These are phyloP conservation scores for Backusella australiensis DNA, from an alignment of 192 early-diverging fungal genomes.

Conservation along the genomic window DNA sequence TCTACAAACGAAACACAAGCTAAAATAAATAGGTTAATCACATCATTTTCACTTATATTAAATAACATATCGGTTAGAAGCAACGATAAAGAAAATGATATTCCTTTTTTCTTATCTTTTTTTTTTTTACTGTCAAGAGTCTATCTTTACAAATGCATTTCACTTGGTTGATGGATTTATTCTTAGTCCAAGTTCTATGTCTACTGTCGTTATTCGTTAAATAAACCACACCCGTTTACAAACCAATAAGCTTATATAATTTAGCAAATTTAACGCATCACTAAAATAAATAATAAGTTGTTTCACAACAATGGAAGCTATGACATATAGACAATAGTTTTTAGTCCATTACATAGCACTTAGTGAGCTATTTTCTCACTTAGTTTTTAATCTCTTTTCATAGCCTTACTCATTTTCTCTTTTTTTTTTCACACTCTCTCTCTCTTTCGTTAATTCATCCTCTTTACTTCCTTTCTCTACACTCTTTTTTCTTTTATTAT, in stretches of 20 bases:
- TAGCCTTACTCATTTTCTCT: background rate
- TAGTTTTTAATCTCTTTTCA: background rate
- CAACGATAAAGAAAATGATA: background rate
- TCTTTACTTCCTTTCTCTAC: background rate
- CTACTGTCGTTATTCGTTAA: background rate
- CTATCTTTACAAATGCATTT: background rate
- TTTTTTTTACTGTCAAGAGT: background rate
- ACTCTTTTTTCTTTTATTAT: background rate
- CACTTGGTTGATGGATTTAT: background rate
- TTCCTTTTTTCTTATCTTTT: background rate
- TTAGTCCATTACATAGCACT: background rate
- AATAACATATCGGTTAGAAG: background rate
- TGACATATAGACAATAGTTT: background rate
- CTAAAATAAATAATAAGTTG: background rate
- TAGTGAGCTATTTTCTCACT: background rate
- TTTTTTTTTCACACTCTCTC: background rate
- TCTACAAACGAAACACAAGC: background rate
- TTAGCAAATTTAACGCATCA: background rate
- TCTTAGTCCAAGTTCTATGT: background rate
- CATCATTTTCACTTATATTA: background rate
- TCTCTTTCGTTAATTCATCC: background rate
- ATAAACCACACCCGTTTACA: background rate
- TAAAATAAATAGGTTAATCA: slow-evolving; percentile 3
- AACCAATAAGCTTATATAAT: background rate
- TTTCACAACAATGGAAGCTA: background rate